Base-by-base conservation (phyloP, 2,329 filamentous ascomycete species). In the Aspergillus sp. region DNA sequence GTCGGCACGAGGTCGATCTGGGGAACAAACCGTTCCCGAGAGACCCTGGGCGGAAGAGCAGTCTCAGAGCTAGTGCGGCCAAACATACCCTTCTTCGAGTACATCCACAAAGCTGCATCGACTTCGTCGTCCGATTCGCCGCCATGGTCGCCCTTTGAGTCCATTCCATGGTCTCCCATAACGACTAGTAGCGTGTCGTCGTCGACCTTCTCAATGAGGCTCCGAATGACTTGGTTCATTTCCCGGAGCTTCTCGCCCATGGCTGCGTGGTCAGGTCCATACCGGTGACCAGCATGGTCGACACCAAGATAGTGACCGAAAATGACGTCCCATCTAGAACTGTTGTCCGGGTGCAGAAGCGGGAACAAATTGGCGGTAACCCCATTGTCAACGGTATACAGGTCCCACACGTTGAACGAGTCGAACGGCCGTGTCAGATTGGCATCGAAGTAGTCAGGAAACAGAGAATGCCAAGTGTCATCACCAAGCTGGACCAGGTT, bases 121-220 rank as follows among this genome's bases (percentile, higher is more conserved):
- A 98, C 82, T 66, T 98, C 93, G 54, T 97, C 90, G 57, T 96
- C 88, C 27, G 91, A 96, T 73, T 98, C 93, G 47, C 93, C 93
- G n/a, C 93, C 93, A 63, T 98, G 93, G 57, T 98, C 93, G 15
- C 93, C 93, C 72, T 98, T 97, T 51, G 81, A 76, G 67, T 98
- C 93, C 93, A 98, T 98, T 9, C 93, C 93, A 63, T 98, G 93
- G 65, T 98, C 93, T n/a, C 93, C 93, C 89, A 98, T 95, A 12
- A 98, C 87, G 17, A 98, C 83, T 32, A 98, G 74, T 19, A 98
- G 74, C 0, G 93, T 98, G 47, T 88, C 74, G 46, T 96, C 86
- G 58, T 95, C 91, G 15, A 98, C 74, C 3, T 74, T 74, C 0
- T 79, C 74, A 3, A 87, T 83, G 46, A 97, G 75, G 22, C 85